phyloP scores from a whole-genome alignment of 129 eudicot genomes.

The Chrysanthemum makinoi region DNA sequence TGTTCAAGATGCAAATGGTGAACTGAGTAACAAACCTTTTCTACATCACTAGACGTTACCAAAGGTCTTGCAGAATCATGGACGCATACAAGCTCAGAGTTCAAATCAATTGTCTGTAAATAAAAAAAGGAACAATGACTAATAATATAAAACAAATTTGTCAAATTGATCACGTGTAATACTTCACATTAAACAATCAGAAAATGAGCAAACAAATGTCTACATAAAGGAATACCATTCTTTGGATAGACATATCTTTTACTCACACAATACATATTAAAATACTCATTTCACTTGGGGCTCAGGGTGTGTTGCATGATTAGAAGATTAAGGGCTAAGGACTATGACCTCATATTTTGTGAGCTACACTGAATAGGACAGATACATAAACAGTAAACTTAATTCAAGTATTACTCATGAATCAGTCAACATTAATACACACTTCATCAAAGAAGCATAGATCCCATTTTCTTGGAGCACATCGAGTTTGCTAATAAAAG shows the following conservation, averaged over 20 bases:
- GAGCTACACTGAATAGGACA: too few species aligned
- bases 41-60: constrained; percentile 60
- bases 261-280: constrained; percentile 16
- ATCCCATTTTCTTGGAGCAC: too few species aligned
- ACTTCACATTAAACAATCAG: constrained; percentile 2
- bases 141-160: constrained; percentile 11
- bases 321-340: too few species aligned
- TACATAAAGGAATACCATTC: neutral
- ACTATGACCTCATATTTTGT: too few species aligned
- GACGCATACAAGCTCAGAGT: constrained; percentile 80
- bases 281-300: neutral
- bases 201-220: constrained; percentile 2
- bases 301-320: too few species aligned
- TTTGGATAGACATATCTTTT: constrained; percentile 15
- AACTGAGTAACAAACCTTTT: constrained; percentile 54
- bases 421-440: too few species aligned
- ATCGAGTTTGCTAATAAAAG: too few species aligned
- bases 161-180: constrained; percentile 6
- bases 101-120: constrained; percentile 61
- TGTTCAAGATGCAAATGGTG: constrained; percentile 11
- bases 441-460: too few species aligned
- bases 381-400: too few species aligned
- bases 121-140: neutral
- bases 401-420: too few species aligned
- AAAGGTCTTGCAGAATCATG: constrained; percentile 99